Evolutionary conservation across 257 asterid species (phyloP).

Genomic region (Ilex asprella): DNA sequence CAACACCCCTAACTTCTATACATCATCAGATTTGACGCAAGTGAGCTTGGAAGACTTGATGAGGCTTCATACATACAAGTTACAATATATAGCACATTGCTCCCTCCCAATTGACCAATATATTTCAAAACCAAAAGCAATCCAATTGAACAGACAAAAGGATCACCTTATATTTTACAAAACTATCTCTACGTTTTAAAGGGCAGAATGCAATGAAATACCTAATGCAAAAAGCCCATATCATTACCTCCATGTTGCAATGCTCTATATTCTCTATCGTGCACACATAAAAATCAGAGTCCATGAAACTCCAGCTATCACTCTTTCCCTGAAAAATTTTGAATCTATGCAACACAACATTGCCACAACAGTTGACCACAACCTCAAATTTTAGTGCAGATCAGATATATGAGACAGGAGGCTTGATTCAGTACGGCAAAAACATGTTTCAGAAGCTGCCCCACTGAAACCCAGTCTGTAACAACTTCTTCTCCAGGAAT

Average conservation of each 20-base stretch:
- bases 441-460: neutral
- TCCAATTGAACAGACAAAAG: neutral
- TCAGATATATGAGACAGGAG: conserved; percentile 31
- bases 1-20: too few species aligned
- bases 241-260: conserved; percentile 16
- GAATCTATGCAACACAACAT: conserved; percentile 19
- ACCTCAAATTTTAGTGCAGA: neutral
- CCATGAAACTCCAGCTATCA: conserved; percentile 11
- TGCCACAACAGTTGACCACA: conserved; percentile 20
- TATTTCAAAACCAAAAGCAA: too few species aligned
- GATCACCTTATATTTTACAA: conserved; percentile 21
- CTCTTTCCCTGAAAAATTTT: conserved; percentile 17
- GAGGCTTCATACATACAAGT: too few species aligned
- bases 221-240: conserved; percentile 19
- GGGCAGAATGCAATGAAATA: conserved; percentile 21
- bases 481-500: conserved; percentile 4
- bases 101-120: too few species aligned
- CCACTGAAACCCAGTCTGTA: neutral
- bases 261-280: conserved; percentile 28
- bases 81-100: too few species aligned
- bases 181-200: conserved; percentile 18
- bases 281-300: conserved; percentile 22
- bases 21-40: too few species aligned
- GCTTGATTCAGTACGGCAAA: conserved; percentile 18
- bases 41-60: too few species aligned